phyloP scores from a whole-genome alignment of 257 asterid species.

The Gardenia jasminoides region DNA sequence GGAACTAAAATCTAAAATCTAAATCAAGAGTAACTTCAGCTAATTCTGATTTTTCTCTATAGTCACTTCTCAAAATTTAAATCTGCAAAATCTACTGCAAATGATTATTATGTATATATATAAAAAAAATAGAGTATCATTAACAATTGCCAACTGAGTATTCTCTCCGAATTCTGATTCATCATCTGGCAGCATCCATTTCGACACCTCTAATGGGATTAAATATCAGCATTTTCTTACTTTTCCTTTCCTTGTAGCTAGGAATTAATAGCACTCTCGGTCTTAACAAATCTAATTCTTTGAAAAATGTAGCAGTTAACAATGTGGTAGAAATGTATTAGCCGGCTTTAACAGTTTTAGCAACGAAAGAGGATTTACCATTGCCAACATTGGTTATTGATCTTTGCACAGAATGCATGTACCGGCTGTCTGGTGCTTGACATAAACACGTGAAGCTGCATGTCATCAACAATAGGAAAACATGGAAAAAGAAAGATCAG shows the following conservation, averaged over 20 bases:
- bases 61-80: too few species aligned
- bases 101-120: too few species aligned
- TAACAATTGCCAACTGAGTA: not conserved
- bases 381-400: not conserved
- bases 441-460: slow-evolving; percentile 3
- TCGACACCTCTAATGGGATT: not conserved
- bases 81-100: too few species aligned
- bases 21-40: too few species aligned
- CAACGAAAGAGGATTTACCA: not conserved
- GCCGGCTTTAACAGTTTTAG: not conserved
- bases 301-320: too few species aligned
- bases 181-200: slow-evolving; percentile 1
- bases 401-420: not conserved
- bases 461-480: not conserved
- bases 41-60: too few species aligned
- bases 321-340: not conserved
- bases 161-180: not conserved
- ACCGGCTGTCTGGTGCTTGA: not conserved
- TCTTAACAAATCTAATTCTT: too few species aligned
- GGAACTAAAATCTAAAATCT: too few species aligned
- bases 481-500: not conserved
- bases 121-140: too few species aligned
- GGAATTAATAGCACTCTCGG: not conserved
- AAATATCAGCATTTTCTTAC: not conserved
- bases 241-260: not conserved